phyloP scores from a whole-genome alignment of 768 basidiomycete genomes.

The Leucosporidium creatinivorum region DNA sequence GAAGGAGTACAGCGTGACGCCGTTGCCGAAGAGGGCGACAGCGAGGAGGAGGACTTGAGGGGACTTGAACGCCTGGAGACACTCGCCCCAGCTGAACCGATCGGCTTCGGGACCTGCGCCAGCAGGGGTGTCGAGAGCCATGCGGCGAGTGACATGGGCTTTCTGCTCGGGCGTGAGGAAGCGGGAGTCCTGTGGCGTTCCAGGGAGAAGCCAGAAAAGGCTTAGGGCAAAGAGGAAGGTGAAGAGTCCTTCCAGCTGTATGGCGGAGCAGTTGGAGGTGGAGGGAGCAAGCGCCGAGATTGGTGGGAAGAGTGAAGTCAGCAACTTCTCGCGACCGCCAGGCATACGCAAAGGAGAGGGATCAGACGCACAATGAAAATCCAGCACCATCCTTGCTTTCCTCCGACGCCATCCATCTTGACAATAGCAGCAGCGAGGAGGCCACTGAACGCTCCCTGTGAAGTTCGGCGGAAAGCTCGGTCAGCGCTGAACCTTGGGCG shows the following conservation, averaged over 20 bases:
- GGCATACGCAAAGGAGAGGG: too few relatives aligned
- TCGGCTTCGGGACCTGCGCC: conserved; percentile 38
- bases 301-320: neutral
- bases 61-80: conserved; percentile 48
- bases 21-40: conserved; percentile 64
- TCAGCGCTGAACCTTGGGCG: too few relatives aligned
- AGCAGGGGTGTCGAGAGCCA: conserved; percentile 30
- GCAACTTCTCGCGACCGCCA: too few relatives aligned
- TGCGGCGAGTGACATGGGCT: conserved; percentile 28
- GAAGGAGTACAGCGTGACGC: conserved; percentile 7
- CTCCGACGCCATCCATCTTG: conserved; percentile 37
- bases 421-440: conserved; percentile 42
- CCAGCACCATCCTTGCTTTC: conserved; percentile 41
- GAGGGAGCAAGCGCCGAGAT: neutral
- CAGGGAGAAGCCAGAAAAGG: conserved; percentile 51
- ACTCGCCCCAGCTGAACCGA: conserved; percentile 55
- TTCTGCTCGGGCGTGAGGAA: conserved; percentile 50
- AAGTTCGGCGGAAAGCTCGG: too few relatives aligned
- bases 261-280: neutral
- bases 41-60: conserved; percentile 55
- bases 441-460: conserved; percentile 42
- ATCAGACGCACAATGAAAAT: conserved; percentile 29
- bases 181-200: conserved; percentile 46
- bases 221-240: conserved; percentile 54
- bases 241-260: conserved; percentile 52